A percentile compares a stretch with the other conserved stretches of the same genome.
phyloP scores from a whole-genome alignment of 257 asterid genomes.

The Rauvolfia tetraphylla region DNA sequence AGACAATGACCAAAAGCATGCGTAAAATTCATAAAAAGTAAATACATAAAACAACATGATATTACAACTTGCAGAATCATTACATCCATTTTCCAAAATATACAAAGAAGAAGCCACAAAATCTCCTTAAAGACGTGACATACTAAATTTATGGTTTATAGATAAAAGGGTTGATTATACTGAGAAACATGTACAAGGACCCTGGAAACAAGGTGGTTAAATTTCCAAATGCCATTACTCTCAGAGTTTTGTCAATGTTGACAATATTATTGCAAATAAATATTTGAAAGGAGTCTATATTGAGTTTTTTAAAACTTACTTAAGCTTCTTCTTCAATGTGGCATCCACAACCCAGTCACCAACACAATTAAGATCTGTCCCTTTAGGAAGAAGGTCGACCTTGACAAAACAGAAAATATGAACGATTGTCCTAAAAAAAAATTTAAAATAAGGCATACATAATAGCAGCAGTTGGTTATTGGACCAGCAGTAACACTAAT shows the following conservation, averaged over 20 bases:
- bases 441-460: not conserved
- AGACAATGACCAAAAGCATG: not conserved
- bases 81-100: not conserved
- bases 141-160: not conserved
- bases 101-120: not conserved
- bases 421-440: slow-evolving; percentile 7
- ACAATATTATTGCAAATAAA: not conserved
- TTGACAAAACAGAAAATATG: slow-evolving; percentile 28
- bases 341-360: slow-evolving; percentile 99
- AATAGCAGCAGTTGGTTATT: not conserved
- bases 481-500: not conserved
- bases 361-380: slow-evolving; percentile 87
- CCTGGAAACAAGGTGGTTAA: not conserved
- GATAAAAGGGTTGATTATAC: not conserved
- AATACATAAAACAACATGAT: not conserved
- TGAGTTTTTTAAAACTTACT: slow-evolving; percentile 50
- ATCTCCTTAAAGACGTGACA: not conserved
- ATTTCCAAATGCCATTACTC: not conserved
- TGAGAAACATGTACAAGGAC: not conserved
- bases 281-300: not conserved
- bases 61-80: not conserved
- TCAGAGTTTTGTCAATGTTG: not conserved
- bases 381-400: slow-evolving; percentile 98
- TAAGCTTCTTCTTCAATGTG: slow-evolving; percentile 88
- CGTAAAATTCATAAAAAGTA: not conserved